phyloP scores from a whole-genome alignment of 176 grass and related monocot genomes.

The Phragmites australis region DNA sequence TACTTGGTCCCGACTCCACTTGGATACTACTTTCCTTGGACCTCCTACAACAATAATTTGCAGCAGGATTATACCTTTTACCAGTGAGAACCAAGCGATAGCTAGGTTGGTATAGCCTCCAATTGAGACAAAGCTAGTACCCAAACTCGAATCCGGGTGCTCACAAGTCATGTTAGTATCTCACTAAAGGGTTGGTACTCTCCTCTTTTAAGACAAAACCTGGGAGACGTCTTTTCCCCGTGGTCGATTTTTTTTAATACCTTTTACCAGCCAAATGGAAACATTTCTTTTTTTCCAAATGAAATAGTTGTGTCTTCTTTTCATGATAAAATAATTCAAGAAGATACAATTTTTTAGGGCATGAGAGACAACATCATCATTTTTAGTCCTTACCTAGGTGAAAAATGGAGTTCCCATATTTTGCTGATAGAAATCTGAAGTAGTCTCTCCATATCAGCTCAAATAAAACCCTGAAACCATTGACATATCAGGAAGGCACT shows the following conservation, averaged over 20 bases:
- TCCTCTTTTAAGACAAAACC: too few relatives aligned
- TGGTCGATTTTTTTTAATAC: too few relatives aligned
- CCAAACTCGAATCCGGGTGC: too few relatives aligned
- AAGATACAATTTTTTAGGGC: not conserved
- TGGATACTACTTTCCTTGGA: slow-evolving; percentile 65
- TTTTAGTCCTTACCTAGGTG: slow-evolving; percentile 64
- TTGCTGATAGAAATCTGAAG: slow-evolving; percentile 91
- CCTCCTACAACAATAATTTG: slow-evolving; percentile 55
- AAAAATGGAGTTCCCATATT: slow-evolving; percentile 92
- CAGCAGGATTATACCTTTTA: not conserved
- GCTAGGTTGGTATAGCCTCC: too few relatives aligned
- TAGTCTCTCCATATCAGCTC: slow-evolving; percentile 98
- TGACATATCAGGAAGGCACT: not conserved
- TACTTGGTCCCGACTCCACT: slow-evolving; percentile 70
- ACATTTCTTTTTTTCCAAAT: not conserved
- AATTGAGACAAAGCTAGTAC: too few relatives aligned
- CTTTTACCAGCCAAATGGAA: slow-evolving; percentile 9
- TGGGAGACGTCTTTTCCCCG: too few relatives aligned
- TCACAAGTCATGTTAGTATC: too few relatives aligned
- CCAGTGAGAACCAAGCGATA: too few relatives aligned
- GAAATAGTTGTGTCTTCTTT: not conserved
- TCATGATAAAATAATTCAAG: not conserved
- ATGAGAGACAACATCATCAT: not conserved
- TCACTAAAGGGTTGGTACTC: too few relatives aligned
- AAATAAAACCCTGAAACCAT: slow-evolving; percentile 83